These are phyloP conservation scores for Suillus clintonianus DNA, from an alignment of 768 basidiomycete species.

Conservation along the genomic window DNA sequence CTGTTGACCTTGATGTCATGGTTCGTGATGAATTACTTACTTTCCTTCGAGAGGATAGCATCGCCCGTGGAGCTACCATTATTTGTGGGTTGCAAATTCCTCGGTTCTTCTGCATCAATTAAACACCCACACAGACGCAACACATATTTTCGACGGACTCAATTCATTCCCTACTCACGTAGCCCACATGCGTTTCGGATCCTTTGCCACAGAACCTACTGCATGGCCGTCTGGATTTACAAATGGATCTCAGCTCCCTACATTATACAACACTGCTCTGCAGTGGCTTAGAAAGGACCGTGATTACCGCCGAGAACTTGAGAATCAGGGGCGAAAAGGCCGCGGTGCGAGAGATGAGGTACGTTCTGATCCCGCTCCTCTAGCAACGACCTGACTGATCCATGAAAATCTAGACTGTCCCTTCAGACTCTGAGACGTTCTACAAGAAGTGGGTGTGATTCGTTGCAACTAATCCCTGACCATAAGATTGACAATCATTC, in stretches of 20 bases:
- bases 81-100: constrained; percentile 57
- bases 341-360: constrained; percentile 66
- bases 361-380: constrained; percentile 14
- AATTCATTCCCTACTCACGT: constrained; percentile 91
- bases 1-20: constrained; percentile 95
- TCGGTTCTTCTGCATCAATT: constrained; percentile 8
- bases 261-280: constrained; percentile 74
- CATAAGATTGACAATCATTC: constrained; percentile 9
- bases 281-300: constrained; percentile 89
- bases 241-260: constrained; percentile 20
- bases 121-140: constrained; percentile 64
- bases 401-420: constrained; percentile 45
- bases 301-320: constrained; percentile 58
- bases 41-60: constrained; percentile 85
- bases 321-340: constrained; percentile 56
- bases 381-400: not conserved
- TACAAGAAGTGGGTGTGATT: constrained; percentile 68
- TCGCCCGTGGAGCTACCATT: constrained; percentile 80
- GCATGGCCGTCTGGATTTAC: constrained; percentile 61
- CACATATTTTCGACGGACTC: constrained; percentile 96
- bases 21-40: constrained; percentile 89
- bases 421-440: constrained; percentile 81
- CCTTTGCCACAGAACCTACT: constrained; percentile 64
- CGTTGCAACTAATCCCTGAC: not conserved
- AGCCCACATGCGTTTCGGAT: constrained; percentile 87